Conservation (phyloP, 2,329 filamentous ascomycete species). For the Trichoderma hamatum region DNA sequence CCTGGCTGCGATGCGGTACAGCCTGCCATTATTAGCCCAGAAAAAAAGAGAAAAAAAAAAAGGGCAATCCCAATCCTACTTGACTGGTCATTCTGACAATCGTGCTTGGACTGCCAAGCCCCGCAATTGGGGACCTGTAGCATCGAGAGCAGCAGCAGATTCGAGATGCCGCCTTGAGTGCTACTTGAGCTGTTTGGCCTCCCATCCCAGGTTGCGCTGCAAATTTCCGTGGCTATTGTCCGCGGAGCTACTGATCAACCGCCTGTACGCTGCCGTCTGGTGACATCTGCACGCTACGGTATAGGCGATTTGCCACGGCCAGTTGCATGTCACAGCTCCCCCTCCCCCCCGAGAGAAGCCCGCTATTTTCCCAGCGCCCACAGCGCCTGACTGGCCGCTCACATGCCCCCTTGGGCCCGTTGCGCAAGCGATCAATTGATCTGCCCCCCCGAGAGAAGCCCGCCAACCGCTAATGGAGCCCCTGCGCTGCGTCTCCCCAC, state of each 20-base stretch:
- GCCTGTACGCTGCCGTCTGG: background rate
- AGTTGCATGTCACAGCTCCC: background rate
- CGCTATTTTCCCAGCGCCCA: background rate
- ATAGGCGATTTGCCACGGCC: background rate
- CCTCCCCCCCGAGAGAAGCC: background rate
- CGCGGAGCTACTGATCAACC: background rate
- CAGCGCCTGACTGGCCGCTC: background rate
- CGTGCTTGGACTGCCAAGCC: too few relatives aligned
- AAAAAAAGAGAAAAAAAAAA: background rate
- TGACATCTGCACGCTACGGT: background rate
- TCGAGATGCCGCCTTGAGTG: background rate
- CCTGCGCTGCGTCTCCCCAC: conserved; percentile 6
- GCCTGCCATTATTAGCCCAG: background rate
- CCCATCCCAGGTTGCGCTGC: too few relatives aligned
- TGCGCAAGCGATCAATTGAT: background rate
- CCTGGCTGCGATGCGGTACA: background rate
- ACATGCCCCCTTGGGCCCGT: background rate
- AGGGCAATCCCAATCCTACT: background rate
- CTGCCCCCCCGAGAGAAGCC: background rate
- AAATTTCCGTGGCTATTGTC: background rate
- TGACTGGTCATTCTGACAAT: background rate
- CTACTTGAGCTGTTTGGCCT: background rate
- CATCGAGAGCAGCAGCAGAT: background rate
- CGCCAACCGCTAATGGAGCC: background rate
- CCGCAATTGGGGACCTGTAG: background rate